phyloP scores from a whole-genome alignment of 768 basidiomycete genomes.

The Suillus bovinus region DNA sequence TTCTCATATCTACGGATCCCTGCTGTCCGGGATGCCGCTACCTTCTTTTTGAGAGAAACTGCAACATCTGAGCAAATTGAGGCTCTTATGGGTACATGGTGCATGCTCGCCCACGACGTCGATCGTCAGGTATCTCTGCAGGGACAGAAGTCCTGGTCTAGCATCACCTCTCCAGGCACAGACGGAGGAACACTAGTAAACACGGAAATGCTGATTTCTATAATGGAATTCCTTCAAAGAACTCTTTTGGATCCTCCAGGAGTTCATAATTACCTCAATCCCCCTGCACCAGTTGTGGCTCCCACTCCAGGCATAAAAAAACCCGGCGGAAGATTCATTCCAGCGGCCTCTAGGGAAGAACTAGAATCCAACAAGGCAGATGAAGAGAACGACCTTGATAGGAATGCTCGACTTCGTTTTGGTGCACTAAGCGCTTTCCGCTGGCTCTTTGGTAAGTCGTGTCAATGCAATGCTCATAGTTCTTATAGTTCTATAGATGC shows the following conservation, averaged over 20 bases:
- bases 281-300: slow-evolving; percentile 33
- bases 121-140: slow-evolving; percentile 59
- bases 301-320: slow-evolving; percentile 31
- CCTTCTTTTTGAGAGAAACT: slow-evolving; percentile 50
- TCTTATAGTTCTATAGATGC: slow-evolving; percentile 12
- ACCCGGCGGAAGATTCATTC: slow-evolving; percentile 32
- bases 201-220: slow-evolving; percentile 27
- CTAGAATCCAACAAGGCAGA: slow-evolving; percentile 33
- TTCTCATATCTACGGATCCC: slow-evolving; percentile 61
- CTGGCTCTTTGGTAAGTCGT: slow-evolving; percentile 60
- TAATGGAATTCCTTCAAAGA: slow-evolving; percentile 54
- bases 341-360: slow-evolving; percentile 33
- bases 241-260: slow-evolving; percentile 61
- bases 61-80: slow-evolving; percentile 52
- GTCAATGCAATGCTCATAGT: no score
- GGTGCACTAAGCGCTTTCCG: slow-evolving; percentile 64
- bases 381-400: slow-evolving; percentile 71
- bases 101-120: slow-evolving; percentile 65
- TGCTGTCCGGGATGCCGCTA: slow-evolving; percentile 45
- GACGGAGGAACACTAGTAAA: slow-evolving; percentile 9
- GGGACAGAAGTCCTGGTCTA: slow-evolving; percentile 57
- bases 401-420: slow-evolving; percentile 67
- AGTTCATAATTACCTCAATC: slow-evolving; percentile 59
- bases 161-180: slow-evolving; percentile 25
- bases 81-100: slow-evolving; percentile 71